Base-by-base conservation (phyloP, 768 basidiomycete species). In the Pleurotus djamor region DNA sequence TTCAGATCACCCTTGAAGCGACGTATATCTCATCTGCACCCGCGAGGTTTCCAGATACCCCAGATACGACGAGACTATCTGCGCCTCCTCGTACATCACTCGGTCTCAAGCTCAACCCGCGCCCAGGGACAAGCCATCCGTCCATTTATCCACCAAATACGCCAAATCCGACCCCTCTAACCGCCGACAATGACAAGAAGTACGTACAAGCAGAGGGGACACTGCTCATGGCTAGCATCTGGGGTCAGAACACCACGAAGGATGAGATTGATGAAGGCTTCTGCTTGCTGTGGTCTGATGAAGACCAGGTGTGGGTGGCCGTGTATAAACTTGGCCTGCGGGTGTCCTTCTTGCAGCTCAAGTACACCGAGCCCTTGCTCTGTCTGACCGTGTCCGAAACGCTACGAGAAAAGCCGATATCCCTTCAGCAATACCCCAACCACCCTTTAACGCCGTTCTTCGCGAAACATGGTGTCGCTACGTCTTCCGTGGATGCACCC, bases 361-460 rank as follows among this genome's bases (percentile, higher is more conserved):
- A 80, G 36, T 83, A 89, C 50, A 66, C 76, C 2, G 85, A 94
- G 60, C 94, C 94, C 8, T 71, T 96, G 9, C 80, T 97, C 32
- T 94, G 89, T 66, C 72, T 97, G 33, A 97, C 94, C 0, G 80
- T 88, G 3, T 93, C 91, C 2, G 81, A 87, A n/a, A 97, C 94
- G 0, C 75, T 96, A n/a, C 83, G 94, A 51, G 92, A 96, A 21
- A 91, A 86, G 65, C 83, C 88, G 0, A 68, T 91, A 5, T 71
- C 79, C 12, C 64, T 79, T 1, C 67, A 71, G 4, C 75, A 76
- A 45, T 56, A 56, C n/a, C 68, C 76, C 7, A 73, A 74, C 7
- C 78, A 81, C 63, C 82, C 83, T 4, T 70, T 84, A 3, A 66
- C 75, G 9, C 52, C 60, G 41, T 83, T 74, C 61, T 65, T 84